Evolutionary conservation across 2,329 filamentous ascomycete genomes (phyloP).

Genomic region (Fusarium albosuccineum): DNA sequence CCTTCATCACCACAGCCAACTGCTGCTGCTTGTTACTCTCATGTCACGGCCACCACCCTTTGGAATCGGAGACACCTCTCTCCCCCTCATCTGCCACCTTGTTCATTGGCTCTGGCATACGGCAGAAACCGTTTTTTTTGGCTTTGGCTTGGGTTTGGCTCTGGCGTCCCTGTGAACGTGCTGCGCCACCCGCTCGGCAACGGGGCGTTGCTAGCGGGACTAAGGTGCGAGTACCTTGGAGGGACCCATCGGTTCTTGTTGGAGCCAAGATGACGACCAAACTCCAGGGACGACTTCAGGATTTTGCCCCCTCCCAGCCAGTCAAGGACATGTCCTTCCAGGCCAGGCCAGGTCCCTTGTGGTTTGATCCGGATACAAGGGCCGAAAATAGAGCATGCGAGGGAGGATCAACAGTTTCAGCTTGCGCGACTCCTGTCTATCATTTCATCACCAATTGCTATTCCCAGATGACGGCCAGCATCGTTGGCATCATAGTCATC

Average conservation of each 20-base stretch:
- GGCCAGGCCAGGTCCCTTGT: constrained; percentile 5
- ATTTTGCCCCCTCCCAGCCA: not conserved
- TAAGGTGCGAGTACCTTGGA: constrained; percentile 9
- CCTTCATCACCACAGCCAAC: constrained; percentile 11
- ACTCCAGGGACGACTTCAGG: constrained; percentile 6
- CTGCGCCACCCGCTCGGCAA: constrained; percentile 42
- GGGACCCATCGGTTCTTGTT: constrained; percentile 6
- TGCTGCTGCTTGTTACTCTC: not conserved
- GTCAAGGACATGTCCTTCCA: not conserved
- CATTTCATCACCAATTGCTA: constrained; percentile 38
- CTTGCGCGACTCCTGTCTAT: constrained; percentile 37
- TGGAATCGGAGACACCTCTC: not conserved
- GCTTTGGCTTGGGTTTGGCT: not conserved
- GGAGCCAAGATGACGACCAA: constrained; percentile 1
- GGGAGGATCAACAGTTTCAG: constrained; percentile 41
- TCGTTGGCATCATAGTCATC: constrained; percentile 7
- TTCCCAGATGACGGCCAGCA: constrained; percentile 8
- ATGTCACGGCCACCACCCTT: not conserved
- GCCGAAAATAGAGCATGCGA: not conserved
- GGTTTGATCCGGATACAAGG: constrained; percentile 20
- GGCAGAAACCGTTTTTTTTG: constrained; percentile 10
- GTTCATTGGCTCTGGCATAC: constrained; percentile 2
- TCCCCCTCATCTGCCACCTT: constrained; percentile 1
- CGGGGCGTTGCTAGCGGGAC: constrained; percentile 37
- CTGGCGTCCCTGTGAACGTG: constrained; percentile 13